These are phyloP conservation scores for Ustulina deusta DNA, from an alignment of 2,329 filamentous ascomycete genomes.

Conservation along the genomic window DNA sequence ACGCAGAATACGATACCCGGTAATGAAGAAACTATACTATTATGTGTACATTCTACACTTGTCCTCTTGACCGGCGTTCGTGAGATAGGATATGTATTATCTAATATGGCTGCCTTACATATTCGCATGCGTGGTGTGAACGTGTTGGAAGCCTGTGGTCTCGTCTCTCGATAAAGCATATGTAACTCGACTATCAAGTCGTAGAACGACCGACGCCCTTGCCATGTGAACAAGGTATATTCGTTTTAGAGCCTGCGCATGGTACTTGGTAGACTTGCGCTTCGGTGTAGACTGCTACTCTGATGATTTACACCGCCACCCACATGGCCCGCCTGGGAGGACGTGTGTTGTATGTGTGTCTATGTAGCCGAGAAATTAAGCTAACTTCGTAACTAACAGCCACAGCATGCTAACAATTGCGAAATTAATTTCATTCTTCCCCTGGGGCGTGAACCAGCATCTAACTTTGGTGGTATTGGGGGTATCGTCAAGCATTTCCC, in stretches of 20 bases:
- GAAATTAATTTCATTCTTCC: neutral
- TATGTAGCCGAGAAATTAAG: neutral
- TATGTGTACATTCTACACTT: slow-evolving; percentile 2
- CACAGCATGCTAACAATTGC: neutral
- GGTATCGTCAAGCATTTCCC: slow-evolving; percentile 27
- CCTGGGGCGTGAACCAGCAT: neutral
- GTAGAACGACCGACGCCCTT: neutral
- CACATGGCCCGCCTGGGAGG: neutral
- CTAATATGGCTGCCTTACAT: slow-evolving; percentile 4
- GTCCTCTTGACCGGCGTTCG: slow-evolving; percentile 18
- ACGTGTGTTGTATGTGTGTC: too few species aligned
- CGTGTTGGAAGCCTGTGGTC: neutral
- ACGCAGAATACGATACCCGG: slow-evolving; percentile 36
- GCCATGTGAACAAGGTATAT: neutral
- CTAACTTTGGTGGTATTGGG: neutral
- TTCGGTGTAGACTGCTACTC: neutral
- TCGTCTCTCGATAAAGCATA: neutral
- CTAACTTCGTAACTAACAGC: neutral
- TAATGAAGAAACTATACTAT: slow-evolving; percentile 22
- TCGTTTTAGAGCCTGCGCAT: neutral
- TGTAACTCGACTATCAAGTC: neutral
- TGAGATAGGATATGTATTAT: slow-evolving; percentile 24
- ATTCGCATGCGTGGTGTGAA: neutral
- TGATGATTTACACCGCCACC: neutral
- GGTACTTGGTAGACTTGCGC: neutral